These are phyloP conservation scores for Dentipellis sp. DNA, from an alignment of 768 basidiomycete genomes.

Conservation along the genomic window DNA sequence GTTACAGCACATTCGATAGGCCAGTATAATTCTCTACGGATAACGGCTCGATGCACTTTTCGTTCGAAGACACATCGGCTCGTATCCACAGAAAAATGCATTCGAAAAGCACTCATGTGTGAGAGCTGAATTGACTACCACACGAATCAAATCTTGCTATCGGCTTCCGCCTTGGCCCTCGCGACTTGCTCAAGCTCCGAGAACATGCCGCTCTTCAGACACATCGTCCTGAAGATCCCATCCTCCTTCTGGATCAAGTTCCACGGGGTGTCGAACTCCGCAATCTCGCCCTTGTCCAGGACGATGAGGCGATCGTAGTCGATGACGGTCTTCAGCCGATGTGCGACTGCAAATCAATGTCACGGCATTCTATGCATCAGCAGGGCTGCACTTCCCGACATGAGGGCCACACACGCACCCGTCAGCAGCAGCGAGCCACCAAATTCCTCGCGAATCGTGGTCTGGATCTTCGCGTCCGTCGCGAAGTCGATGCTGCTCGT, in stretches of 20 bases:
- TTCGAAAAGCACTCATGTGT: too few species aligned
- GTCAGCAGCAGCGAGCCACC: conserved; percentile 46
- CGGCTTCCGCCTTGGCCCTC: conserved; percentile 24
- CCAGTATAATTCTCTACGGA: too few species aligned
- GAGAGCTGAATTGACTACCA: too few species aligned
- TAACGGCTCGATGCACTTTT: too few species aligned
- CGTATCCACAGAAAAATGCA: too few species aligned
- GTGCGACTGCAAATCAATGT: background rate
- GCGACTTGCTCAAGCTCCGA: conserved; percentile 48
- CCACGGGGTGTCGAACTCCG: conserved; percentile 43
- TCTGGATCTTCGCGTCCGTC: conserved; percentile 86
- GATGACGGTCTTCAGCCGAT: conserved; percentile 53
- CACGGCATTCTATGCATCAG: background rate
- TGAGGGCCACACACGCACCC: background rate
- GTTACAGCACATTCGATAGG: too few species aligned
- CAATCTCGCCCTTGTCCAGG: conserved; percentile 53
- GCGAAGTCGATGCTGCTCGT: conserved; percentile 83
- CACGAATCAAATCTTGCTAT: background rate
- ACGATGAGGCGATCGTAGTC: conserved; percentile 75
- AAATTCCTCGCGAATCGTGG: conserved; percentile 82
- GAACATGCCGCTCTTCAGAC: conserved; percentile 52
- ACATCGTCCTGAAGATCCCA: conserved; percentile 45
- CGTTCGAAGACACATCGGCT: too few species aligned
- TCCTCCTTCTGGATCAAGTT: conserved; percentile 34
- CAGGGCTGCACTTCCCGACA: background rate